Evolutionary conservation across 352 stramenopile species (phyloP).

Genomic region (Phytophthora litchii): DNA sequence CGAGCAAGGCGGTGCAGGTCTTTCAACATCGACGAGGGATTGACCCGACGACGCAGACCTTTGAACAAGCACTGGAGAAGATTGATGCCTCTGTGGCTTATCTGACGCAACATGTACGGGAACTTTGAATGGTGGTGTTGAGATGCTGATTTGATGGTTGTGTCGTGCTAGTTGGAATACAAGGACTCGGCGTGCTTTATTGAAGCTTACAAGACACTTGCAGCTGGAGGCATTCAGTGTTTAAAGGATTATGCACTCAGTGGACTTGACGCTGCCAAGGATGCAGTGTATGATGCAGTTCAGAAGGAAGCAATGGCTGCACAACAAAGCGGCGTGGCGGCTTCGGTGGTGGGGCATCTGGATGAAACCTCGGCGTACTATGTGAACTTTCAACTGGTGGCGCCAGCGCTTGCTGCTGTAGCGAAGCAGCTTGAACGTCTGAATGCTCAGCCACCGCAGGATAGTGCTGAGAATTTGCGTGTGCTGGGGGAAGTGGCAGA

Average conservation of each 20-base stretch:
- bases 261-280: conserved; percentile 66
- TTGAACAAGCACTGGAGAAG: conserved; percentile 65
- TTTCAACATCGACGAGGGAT: conserved; percentile 78
- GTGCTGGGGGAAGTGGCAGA: conserved; percentile 59
- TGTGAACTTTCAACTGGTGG: conserved; percentile 77
- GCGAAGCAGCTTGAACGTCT: conserved; percentile 69
- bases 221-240: conserved; percentile 62
- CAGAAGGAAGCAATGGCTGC: conserved; percentile 32
- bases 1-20: conserved; percentile 64
- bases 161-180: conserved; percentile 56
- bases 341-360: conserved; percentile 36
- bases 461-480: conserved; percentile 48
- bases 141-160: conserved; percentile 2
- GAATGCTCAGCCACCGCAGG: conserved; percentile 31
- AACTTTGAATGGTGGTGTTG: not conserved
- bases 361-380: conserved; percentile 82
- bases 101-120: conserved; percentile 69
- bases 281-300: conserved; percentile 66
- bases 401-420: conserved; percentile 60
- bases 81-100: conserved; percentile 74
- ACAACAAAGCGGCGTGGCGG: conserved; percentile 16
- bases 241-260: conserved; percentile 78
- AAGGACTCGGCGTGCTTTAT: conserved; percentile 76
- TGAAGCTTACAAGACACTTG: conserved; percentile 71
- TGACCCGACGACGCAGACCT: conserved; percentile 67